Conservation (phyloP, 768 basidiomycete genomes). For the Naganishia onofrii region DNA sequence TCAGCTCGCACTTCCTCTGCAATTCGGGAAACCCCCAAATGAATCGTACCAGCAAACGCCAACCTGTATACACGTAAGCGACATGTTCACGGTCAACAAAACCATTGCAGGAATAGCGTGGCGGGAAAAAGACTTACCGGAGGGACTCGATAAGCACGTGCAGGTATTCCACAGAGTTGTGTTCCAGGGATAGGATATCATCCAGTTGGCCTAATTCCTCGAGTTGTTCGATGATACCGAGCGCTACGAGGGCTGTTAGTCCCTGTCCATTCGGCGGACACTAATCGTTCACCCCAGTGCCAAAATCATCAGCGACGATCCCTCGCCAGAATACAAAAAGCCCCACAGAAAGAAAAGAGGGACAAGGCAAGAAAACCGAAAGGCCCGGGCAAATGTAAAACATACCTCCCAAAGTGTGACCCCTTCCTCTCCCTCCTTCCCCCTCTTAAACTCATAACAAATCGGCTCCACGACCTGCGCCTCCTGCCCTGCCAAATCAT, state of each 20-base stretch:
- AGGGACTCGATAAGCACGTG: conserved; percentile 83
- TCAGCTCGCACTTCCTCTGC: not conserved
- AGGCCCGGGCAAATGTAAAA: not conserved
- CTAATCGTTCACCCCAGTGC: conserved; percentile 51
- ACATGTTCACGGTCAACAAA: not conserved
- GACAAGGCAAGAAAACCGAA: too few relatives aligned
- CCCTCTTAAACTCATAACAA: conserved; percentile 67
- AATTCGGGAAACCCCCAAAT: not conserved
- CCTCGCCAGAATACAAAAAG: too few relatives aligned
- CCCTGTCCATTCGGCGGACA: conserved; percentile 98
- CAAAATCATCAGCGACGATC: too few relatives aligned
- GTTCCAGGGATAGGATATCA: conserved; percentile 74
- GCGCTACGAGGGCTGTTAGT: conserved; percentile 85
- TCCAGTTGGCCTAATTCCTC: conserved; percentile 69
- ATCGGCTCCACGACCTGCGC: conserved; percentile 83
- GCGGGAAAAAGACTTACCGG: conserved; percentile 61
- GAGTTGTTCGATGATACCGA: conserved; percentile 86
- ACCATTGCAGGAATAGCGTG: conserved; percentile 55
- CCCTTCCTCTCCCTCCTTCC: conserved; percentile 61
- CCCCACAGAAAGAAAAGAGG: too few relatives aligned
- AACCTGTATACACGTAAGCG: conserved; percentile 46
- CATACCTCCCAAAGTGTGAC: conserved; percentile 87
- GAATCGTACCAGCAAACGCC: conserved; percentile 66
- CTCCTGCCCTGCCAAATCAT: conserved; percentile 82
- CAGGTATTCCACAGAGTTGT: conserved; percentile 85